Conservation (phyloP, 352 stramenopile species). For the Globisporangium yorkense region DNA sequence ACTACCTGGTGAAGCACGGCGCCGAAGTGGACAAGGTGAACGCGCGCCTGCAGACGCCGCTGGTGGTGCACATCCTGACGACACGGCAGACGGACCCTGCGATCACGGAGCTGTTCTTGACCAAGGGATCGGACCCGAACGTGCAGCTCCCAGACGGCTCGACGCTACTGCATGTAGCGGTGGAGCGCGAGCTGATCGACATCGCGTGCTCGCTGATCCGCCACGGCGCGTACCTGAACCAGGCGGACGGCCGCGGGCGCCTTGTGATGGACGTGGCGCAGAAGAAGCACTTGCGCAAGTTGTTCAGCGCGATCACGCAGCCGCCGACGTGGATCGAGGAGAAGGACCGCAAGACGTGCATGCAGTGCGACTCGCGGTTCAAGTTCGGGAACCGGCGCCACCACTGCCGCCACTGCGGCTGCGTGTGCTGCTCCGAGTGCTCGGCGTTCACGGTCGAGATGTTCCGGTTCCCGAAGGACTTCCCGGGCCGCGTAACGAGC, state of each 20-base stretch:
- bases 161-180: constrained; percentile 75
- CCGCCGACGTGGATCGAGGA: constrained; percentile 80
- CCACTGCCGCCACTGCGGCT: constrained; percentile 82
- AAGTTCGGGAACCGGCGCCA: constrained; percentile 79
- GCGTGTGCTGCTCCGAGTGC: constrained; percentile 83
- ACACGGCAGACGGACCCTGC: constrained; percentile 77
- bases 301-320: constrained; percentile 71
- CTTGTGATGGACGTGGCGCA: constrained; percentile 74
- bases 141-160: constrained; percentile 76
- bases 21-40: constrained; percentile 84
- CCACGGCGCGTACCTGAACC: constrained; percentile 67
- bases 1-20: constrained; percentile 82
- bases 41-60: constrained; percentile 61
- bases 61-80: constrained; percentile 84
- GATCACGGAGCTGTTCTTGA: constrained; percentile 70
- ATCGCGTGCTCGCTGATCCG: constrained; percentile 68
- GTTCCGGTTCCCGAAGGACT: constrained; percentile 81
- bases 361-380: constrained; percentile 65
- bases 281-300: constrained; percentile 78
- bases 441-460: constrained; percentile 75
- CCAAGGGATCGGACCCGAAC: constrained; percentile 58
- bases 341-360: constrained; percentile 64
- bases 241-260: constrained; percentile 59
- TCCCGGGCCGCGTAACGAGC: constrained; percentile 55
- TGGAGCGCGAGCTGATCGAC: constrained; percentile 78